Base-by-base conservation (phyloP, 2,329 filamentous ascomycete species). In the Chaetomiaceae sp. region DNA sequence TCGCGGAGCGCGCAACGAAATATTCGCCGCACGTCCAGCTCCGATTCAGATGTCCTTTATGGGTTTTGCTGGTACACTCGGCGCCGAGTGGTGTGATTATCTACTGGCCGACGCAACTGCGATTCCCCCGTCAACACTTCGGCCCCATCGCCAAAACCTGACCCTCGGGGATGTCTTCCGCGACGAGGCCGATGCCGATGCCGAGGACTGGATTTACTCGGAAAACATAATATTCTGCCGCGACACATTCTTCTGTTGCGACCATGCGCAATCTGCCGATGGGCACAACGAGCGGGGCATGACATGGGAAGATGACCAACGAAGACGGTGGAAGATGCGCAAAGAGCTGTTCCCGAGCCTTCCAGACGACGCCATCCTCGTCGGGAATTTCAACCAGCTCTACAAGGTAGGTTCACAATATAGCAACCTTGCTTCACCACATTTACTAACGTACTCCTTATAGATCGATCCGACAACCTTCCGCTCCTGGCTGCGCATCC, bases 21-120 rank as follows among this genome's bases (percentile, higher is more conserved):
- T 99, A 4, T 99, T 99, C 68, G 94, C 94, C 20, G 94, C 94
- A 20, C 84, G 95, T 23, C 90, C 94, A 14, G 90, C 91, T 2
- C 94, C 94, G 0, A 90, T 99, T 38, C 94, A 99, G 61, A 99
- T 99, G 94, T 96, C 94, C 0, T 99, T 99, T 65, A 99, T 99
- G 94, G 94, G 94, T 0, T 99, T 99, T 67, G 94, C 94, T 0
- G 94, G 94, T 9, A 96, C 92, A 0, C 75, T 99, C 1, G 94
- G 94, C 5, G 94, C 94, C 2, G 94, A 99, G 67, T 99, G 94
- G 94, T 99, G 94, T 62, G 94, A 99, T 67, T 99, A 99, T 65
- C 84, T 99, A 14, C 80, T 97, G 23, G 91, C 94, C 3, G 94
- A 99, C 65, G 78, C 87, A 46, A 92, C 87, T 1, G 90, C 94